phyloP scores from a whole-genome alignment of 2,329 filamentous ascomycete species.

The Penicillium sp. region DNA sequence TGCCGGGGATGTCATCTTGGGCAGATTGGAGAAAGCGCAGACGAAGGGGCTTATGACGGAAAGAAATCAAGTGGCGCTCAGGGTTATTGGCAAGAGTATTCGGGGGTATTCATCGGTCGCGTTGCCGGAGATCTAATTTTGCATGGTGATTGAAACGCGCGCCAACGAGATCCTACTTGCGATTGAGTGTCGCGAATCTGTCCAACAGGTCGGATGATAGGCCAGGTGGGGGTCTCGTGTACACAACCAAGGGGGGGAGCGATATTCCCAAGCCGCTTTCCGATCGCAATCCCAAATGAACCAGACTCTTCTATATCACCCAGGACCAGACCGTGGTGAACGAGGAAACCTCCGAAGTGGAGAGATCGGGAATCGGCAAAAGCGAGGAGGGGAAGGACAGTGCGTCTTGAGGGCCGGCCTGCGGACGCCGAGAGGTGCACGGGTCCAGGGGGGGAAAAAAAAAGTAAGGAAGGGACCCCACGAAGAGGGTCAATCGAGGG shows the following conservation, averaged over 20 bases:
- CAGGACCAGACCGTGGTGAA: constrained; percentile 17
- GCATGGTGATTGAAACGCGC: constrained; percentile 41
- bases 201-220: neutral
- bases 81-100: constrained; percentile 28
- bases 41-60: constrained; percentile 21
- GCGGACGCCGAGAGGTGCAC: constrained; percentile 14
- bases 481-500: constrained; percentile 6
- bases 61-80: constrained; percentile 28
- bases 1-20: constrained; percentile 46
- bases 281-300: neutral
- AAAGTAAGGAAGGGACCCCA: constrained; percentile 13
- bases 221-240: constrained; percentile 3
- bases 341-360: constrained; percentile 14
- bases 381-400: constrained; percentile 17
- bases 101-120: constrained; percentile 34
- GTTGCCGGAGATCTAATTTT: constrained; percentile 38
- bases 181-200: constrained; percentile 17
- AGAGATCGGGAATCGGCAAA: constrained; percentile 17
- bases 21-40: constrained; percentile 29
- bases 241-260: constrained; percentile 1
- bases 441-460: neutral
- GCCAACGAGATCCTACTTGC: constrained; percentile 30
- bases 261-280: constrained; percentile 1
- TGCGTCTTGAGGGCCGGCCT: constrained; percentile 16
- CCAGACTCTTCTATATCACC: constrained; percentile 1